These are phyloP conservation scores for Phascolomyces articulosus DNA, from an alignment of 371 early-diverging fungal species.

Conservation along the genomic window DNA sequence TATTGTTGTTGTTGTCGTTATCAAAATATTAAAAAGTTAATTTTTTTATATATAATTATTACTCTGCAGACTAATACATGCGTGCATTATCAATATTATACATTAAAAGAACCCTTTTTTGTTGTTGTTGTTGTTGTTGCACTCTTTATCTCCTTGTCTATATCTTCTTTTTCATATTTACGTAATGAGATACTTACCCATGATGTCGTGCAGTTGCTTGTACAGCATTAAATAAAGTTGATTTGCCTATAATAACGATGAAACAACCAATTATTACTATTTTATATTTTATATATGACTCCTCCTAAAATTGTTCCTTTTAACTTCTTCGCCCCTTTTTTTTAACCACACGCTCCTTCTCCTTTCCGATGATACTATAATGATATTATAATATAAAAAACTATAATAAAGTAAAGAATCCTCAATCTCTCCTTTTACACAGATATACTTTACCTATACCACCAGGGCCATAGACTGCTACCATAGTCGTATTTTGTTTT, in stretches of 20 bases:
- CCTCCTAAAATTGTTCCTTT: too few species aligned
- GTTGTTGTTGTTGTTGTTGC: too few species aligned
- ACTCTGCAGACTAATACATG: too few species aligned
- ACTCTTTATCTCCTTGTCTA: neutral
- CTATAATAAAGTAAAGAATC: too few species aligned
- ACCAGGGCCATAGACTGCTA: constrained; percentile 36
- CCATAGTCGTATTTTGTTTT: constrained; percentile 25
- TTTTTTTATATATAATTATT: too few species aligned
- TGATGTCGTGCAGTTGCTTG: constrained; percentile 39
- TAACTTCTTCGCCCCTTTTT: neutral
- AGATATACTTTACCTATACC: constrained; percentile 23
- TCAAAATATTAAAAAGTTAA: neutral
- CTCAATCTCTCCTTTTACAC: too few species aligned
- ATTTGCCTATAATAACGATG: constrained; percentile 27
- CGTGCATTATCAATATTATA: too few species aligned
- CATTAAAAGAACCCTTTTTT: neutral
- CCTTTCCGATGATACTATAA: too few species aligned
- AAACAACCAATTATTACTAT: neutral
- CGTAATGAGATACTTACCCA: constrained; percentile 21
- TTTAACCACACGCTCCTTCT: too few species aligned
- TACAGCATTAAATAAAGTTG: constrained; percentile 40
- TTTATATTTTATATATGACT: neutral
- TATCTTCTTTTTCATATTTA: neutral
- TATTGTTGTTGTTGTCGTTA: too few species aligned
- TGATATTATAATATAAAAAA: too few species aligned